Evolutionary conservation across 1,284 basidiomycete genomes (phyloP).

Genomic region (Rhodotorula sp.): DNA sequence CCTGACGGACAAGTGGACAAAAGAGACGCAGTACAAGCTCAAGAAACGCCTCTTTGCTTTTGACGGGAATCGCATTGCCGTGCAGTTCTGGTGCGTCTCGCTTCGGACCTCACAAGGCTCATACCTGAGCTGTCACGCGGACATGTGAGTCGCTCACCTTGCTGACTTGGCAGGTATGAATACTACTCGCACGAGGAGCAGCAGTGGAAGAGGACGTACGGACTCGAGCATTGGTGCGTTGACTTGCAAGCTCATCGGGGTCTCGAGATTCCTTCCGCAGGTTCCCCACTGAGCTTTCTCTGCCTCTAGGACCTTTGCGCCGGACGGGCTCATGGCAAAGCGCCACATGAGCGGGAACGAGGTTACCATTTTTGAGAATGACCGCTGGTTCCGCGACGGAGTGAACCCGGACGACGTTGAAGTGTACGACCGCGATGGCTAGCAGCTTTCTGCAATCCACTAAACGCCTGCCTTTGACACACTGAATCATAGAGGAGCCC

Average conservation of each 20-base stretch:
- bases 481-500: too few species aligned
- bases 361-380: conserved; percentile 56
- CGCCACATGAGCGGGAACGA: conserved; percentile 63
- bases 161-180: conserved; percentile 54
- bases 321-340: conserved; percentile 35
- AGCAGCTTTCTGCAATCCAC: neutral
- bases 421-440: conserved; percentile 30
- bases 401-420: conserved; percentile 46
- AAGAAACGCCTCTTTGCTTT: conserved; percentile 61
- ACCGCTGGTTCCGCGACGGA: conserved; percentile 62
- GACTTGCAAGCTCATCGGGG: neutral
- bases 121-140: neutral
- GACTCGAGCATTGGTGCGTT: conserved; percentile 52
- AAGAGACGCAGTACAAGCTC: conserved; percentile 54
- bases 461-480: too few species aligned
- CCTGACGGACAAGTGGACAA: conserved; percentile 61
- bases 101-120: neutral
- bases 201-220: conserved; percentile 62
- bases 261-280: neutral
- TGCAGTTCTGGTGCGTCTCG: conserved; percentile 58
- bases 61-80: conserved; percentile 62
- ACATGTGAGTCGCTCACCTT: neutral
- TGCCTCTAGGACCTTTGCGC: conserved; percentile 10
- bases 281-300: neutral
- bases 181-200: conserved; percentile 49